A percentile compares a stretch with the other conserved stretches of the same genome.
phyloP scores from a whole-genome alignment of 495 filamentous ascomycete species.

The Penicillium malachiteum region DNA sequence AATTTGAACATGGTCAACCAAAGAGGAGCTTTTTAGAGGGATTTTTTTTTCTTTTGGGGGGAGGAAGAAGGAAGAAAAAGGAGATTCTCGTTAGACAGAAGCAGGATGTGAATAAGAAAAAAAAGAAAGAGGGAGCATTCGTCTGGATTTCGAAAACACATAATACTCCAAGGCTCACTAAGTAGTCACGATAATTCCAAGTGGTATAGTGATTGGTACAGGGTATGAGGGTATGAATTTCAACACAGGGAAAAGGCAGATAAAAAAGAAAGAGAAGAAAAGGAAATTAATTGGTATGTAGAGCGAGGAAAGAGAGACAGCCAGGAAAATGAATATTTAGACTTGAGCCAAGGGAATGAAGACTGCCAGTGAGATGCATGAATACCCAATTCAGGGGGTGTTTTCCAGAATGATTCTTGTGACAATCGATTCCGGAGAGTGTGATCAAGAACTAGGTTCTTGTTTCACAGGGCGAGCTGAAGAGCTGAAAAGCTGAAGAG shows the following conservation, averaged over 20 bases:
- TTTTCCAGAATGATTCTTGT: too few relatives aligned
- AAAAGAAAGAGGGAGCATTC: constrained; percentile 4
- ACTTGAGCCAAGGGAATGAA: neutral
- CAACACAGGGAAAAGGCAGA: constrained; percentile 3
- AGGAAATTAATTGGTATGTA: neutral
- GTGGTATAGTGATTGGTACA: constrained; percentile 36
- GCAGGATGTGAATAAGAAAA: neutral
- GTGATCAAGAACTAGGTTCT: too few relatives aligned
- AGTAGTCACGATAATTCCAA: constrained; percentile 10
- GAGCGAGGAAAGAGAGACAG: constrained; percentile 2
- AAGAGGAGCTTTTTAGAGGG: too few relatives aligned
- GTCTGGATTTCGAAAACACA: constrained; percentile 5
- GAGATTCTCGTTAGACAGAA: neutral
- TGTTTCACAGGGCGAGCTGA: too few relatives aligned
- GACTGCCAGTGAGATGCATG: neutral
- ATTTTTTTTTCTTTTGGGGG: too few relatives aligned
- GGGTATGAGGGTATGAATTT: constrained; percentile 22
- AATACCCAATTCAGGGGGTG: too few relatives aligned
- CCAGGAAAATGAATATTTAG: neutral
- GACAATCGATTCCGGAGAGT: too few relatives aligned
- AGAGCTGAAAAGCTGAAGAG: too few relatives aligned
- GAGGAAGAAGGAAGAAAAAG: neutral
- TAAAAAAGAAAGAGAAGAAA: constrained; percentile 3
- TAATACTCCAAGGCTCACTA: constrained; percentile 7
- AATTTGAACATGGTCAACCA: neutral